Base-by-base conservation (phyloP, 1,284 basidiomycete species). In the Trametes sp. region DNA sequence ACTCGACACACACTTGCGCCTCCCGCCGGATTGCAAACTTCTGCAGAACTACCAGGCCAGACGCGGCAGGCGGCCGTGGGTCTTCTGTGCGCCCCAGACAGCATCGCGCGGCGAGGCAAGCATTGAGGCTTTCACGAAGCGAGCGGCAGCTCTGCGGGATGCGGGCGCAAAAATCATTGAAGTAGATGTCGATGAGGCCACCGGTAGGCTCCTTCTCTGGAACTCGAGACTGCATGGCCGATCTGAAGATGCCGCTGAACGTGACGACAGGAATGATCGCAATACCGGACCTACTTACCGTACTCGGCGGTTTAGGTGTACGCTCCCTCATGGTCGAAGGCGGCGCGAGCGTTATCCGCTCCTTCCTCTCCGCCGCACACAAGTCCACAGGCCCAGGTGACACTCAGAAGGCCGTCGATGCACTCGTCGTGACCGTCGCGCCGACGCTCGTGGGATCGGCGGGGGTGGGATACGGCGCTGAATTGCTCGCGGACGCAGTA, bases 311-410 rank as follows among this genome's bases (percentile, higher is more conserved):
- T 13, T 77, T 84, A 26, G 87, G 86, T 11, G 82, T 98, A 61
- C 77, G 77, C 9, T 90, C 89, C 4, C 80, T 98, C 56, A 99
- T 99, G 97, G 91, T 98, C 11, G 97, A 99, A 80, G 97, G 97
- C 55, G 97, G 97, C 19, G 92, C 94, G 4, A 78, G 80, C 5
- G 84, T 98, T 62, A 95, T 99, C 60, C 81, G 84, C 19, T 88
- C 92, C 1, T 95, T 97, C 76, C 79, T 98, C 23, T 71, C 75
- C 1, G 77, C 78, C 26, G 73, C 76, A 19, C 53, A 49, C 24
- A 14, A 26, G 16, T n/a, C 4, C 28, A 35, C 36, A 10, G 31
- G 19, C 19, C 9, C 19, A 16, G 48, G 28, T 11, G 28, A 21
- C 36, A 46, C 2, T 28, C 10, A 49, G 19, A 29, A 48, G 61